A percentile compares a stretch with the other conserved stretches of the same genome.
phyloP scores from a whole-genome alignment of 2,329 filamentous ascomycete species.

The Penicillium concentricum region DNA sequence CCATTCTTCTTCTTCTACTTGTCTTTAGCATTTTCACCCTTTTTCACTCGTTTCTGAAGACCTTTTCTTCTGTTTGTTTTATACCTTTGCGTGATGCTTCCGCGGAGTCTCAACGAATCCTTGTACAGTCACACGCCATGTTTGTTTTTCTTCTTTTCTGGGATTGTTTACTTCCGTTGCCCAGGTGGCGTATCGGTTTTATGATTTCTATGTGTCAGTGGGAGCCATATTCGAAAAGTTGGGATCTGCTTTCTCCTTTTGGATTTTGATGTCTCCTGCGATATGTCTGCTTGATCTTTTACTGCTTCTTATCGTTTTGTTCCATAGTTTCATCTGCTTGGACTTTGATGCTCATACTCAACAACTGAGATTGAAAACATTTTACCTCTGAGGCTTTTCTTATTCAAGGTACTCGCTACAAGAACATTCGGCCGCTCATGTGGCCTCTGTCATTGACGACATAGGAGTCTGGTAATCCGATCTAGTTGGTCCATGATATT shows the following conservation, averaged over 20 bases:
- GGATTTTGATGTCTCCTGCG: neutral
- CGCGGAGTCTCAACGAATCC: conserved; percentile 21
- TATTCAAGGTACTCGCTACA: neutral
- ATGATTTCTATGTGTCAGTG: conserved; percentile 4
- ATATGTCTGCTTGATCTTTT: conserved; percentile 1
- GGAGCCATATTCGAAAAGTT: conserved; percentile 1
- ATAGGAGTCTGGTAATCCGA: neutral
- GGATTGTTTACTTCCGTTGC: neutral
- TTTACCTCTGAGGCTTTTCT: neutral
- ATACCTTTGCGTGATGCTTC: conserved; percentile 23
- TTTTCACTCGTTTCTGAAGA: conserved; percentile 7
- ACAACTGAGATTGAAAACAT: neutral
- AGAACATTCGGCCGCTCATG: neutral
- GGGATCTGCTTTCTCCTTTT: neutral
- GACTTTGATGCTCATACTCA: neutral
- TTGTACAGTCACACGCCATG: conserved; percentile 8
- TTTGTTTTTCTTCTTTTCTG: conserved; percentile 6
- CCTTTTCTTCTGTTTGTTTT: neutral
- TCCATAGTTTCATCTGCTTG: neutral
- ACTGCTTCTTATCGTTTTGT: neutral
- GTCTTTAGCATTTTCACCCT: conserved; percentile 6
- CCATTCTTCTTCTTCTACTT: conserved; percentile 9
- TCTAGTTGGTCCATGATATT: neutral
- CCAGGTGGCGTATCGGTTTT: neutral
- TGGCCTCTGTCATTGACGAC: neutral